Evolutionary conservation across 345 rosid species (phyloP), one percentile per base, ranked within the genome.

Genomic region (Boechera retrofracta): DNA sequence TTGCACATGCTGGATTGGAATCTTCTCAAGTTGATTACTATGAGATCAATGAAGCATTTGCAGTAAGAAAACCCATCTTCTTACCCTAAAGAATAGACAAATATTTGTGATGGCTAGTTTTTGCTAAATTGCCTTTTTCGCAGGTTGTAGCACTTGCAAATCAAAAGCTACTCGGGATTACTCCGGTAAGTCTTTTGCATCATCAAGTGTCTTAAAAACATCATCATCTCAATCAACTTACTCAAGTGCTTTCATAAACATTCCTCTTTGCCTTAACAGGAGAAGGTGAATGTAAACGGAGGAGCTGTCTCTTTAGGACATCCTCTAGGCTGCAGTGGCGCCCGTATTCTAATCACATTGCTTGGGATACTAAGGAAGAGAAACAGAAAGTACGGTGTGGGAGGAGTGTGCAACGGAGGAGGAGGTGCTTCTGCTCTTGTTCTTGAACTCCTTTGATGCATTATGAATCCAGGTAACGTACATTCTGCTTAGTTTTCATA

Each of bases 301-400:
- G 99, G 99, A 73, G 99, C 98, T 56, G 97, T 93, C 66, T 82
- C 99, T 1, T 82, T 95, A 82, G 99, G 99, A 59, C 97, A 95
- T 79, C 99, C 99, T 71, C 83, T 93, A 67, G 99, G 99, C 47
- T 95, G 99, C 89, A 95, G 99, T 33, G 99, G 98, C 16, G 99
- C 98, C 41, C 97, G 99, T 66, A 91, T 95, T 71, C 74, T 95
- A 82, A 83, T 91, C 84, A 87, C 99, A 52, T 96, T 95, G 72
- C 86, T 95, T 81, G 99, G 99, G 87, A 90, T 93, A 59, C 80
- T 95, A 78, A 92, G 64, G 89, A 86, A 86, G 83, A 91, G 80
- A 83, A 87, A 82, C 4, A 96, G 91, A 32, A 92, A 88, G 82
- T 85, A 85, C 7, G 99, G 98, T 35, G 94, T 93, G 51, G 97